These are phyloP conservation scores for cucumber (Cucumis sativus) DNA, from an alignment of 306 rosid genomes.

Conservation along the genomic window Cucumber_9930_V3 NC_026659.2:16602001-16602500, in stretches of 20 bases:
- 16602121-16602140: constrained; percentile 86
- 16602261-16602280: no score
- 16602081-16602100: constrained; percentile 59
- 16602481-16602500: constrained; percentile 22
- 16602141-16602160: constrained; percentile 51
- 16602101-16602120: constrained; percentile 67
- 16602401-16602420: constrained; percentile 76
- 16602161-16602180: constrained; percentile 65
- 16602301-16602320: no score
- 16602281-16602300: not conserved
- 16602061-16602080: not conserved
- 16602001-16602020: constrained; percentile 25
- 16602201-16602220: constrained; percentile 63
- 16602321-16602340: constrained; percentile 96
- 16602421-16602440: constrained; percentile 54
- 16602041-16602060: no score
- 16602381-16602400: constrained; percentile 74
- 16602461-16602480: constrained; percentile 68
- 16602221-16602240: constrained; percentile 72
- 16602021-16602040: not conserved
- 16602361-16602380: constrained; percentile 72
- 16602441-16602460: constrained; percentile 59
- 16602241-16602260: no score
- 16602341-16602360: constrained; percentile 73
- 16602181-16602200: constrained; percentile 21